Evolutionary conservation across 352 stramenopile species (phyloP), one percentile per base, ranked within the genome.

Genomic region (Phytophthora tubulina): DNA sequence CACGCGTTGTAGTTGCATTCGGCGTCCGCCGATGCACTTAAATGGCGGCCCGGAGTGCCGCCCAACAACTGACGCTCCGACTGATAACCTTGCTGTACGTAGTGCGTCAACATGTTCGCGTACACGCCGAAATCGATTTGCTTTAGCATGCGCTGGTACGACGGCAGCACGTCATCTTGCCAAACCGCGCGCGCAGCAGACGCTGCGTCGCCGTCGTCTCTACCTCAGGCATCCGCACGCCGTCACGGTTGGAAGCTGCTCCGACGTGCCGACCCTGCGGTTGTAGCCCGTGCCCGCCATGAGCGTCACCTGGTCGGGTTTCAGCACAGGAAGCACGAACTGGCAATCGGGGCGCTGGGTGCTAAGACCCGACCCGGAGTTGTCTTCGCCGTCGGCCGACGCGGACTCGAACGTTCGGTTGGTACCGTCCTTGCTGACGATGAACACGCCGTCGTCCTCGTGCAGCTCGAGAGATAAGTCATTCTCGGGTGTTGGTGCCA

Each of bases 81-180:
- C 31, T 59, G 17, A 0, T 73, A 57, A 10, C 56, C 59, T 31
- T 84, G 63, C 48, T 72, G 59, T 45, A 85, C 58, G 63, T 79
- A 85, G 1, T 72, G 72, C 50, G 59, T 54, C 27, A 75, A 82
- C 39, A 63, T 67, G 60, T 84, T 75, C 38, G 66, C 67, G 52
- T 86, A 76, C 64, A 76, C 73, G 48, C 69, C 76, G 50, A 88
- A 89, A 33, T 79, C 80, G 46, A 85, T 75, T 15, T 86, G 64
- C 49, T 70, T 63, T 15, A 85, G 67, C 80, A 89, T 86, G 63
- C 77, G 79, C 50, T 89, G 81, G 69, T 87, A 78, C 30, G 76
- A 75, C 54, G 81, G 81, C 38, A 89, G 61, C 63, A 89, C 56
- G 78, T 87, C 81, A 89, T 89, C 76, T 87, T 89, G 71, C 81